Percentiles rank a stretch among this genome's conserved stretches.
These are phyloP conservation scores for Fusarium avenaceum DNA, from an alignment of 2,329 filamentous ascomycete genomes.

Conservation along the genomic window DNA sequence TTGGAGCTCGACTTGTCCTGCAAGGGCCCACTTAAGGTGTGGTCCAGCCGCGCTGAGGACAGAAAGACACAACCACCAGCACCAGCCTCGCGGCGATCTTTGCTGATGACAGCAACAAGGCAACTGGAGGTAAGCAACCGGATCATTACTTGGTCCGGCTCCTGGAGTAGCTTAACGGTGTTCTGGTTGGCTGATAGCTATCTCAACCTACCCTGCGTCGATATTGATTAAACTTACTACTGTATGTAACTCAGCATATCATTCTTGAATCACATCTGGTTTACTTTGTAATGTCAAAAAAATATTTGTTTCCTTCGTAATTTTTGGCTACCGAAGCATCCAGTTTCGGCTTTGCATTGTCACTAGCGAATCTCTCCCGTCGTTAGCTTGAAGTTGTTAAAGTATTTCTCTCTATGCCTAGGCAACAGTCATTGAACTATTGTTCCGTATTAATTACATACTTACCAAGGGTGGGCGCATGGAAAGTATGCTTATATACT, in stretches of 20 bases:
- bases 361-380: too few species aligned
- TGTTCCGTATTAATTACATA: too few species aligned
- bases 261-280: neutral
- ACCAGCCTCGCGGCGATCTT: constrained; percentile 45
- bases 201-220: neutral
- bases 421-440: too few species aligned
- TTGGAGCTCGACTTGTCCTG: constrained; percentile 31
- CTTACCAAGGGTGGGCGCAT: too few species aligned
- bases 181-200: neutral
- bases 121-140: constrained; percentile 7
- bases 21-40: constrained; percentile 33
- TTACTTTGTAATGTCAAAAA: neutral
- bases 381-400: too few species aligned
- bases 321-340: too few species aligned
- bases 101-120: constrained; percentile 2
- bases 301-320: neutral
- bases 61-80: constrained; percentile 7
- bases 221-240: neutral
- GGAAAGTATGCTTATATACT: too few species aligned
- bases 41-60: constrained; percentile 27
- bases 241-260: neutral
- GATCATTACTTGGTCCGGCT: constrained; percentile 22
- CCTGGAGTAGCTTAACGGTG: neutral
- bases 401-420: too few species aligned
- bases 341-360: too few species aligned